Conservation (phyloP, 1,284 basidiomycete genomes). For the Gomphus sp. region DNA sequence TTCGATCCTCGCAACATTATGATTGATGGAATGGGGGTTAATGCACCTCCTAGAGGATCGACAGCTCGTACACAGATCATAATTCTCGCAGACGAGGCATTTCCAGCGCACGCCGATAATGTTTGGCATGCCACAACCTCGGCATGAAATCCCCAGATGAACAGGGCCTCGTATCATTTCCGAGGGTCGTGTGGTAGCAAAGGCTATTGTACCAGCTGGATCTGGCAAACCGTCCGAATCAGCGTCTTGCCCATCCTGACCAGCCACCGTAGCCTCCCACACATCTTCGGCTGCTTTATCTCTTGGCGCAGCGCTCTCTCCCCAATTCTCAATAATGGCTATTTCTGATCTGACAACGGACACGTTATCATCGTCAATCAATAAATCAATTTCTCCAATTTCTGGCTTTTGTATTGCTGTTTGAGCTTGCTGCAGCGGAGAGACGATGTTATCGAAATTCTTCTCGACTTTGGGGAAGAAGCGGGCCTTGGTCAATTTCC, state of each 20-base stretch:
- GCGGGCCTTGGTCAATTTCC: not conserved
- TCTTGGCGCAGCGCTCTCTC: not conserved
- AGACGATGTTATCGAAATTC: not conserved
- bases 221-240: not conserved
- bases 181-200: not conserved
- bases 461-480: not conserved
- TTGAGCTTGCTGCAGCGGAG: not conserved
- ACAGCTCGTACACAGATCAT: slow-evolving; percentile 15
- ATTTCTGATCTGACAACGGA: not conserved
- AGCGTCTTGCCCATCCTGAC: not conserved
- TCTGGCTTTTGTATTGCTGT: not conserved
- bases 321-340: not conserved
- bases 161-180: not conserved
- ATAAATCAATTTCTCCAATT: not conserved
- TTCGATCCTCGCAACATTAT: slow-evolving; percentile 14
- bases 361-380: not conserved
- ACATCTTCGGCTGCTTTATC: not conserved
- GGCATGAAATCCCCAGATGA: not conserved
- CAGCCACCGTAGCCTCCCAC: not conserved
- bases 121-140: not conserved
- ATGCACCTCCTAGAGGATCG: slow-evolving; percentile 5
- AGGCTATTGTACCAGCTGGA: not conserved
- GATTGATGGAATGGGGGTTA: slow-evolving; percentile 7
- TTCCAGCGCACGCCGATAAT: slow-evolving; percentile 14
- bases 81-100: slow-evolving; percentile 12